Evolutionary conservation across 164 flowering plant species (phyloP).

Genomic region (Tetracentron sinense): DNA sequence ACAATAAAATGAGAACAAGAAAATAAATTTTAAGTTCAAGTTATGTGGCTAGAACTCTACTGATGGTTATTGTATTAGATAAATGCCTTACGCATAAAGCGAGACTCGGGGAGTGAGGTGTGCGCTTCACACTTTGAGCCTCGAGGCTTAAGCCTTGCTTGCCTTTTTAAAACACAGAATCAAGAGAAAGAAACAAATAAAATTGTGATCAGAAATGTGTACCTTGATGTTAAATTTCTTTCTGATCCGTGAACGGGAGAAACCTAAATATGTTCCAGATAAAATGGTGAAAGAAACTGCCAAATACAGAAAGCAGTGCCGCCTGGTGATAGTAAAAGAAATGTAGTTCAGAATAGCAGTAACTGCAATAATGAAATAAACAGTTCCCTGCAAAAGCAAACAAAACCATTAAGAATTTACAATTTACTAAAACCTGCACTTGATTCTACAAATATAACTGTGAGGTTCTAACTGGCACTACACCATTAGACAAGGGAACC

Average conservation of each 20-base stretch:
- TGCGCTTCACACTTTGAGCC: too few species aligned
- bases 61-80: too few species aligned
- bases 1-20: too few species aligned
- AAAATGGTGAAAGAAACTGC: conserved; percentile 53
- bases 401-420: neutral
- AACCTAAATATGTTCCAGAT: conserved; percentile 56
- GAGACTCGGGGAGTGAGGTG: too few species aligned
- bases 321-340: conserved; percentile 54
- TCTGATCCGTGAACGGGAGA: conserved; percentile 58
- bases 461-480: too few species aligned
- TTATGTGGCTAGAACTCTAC: too few species aligned
- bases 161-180: too few species aligned
- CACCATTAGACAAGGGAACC: too few species aligned
- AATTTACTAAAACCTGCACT: neutral
- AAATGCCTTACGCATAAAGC: too few species aligned
- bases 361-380: conserved; percentile 43
- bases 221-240: conserved; percentile 86
- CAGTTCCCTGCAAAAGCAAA: conserved; percentile 52
- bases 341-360: conserved; percentile 40
- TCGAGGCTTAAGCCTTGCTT: too few species aligned
- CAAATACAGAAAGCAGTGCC: conserved; percentile 56
- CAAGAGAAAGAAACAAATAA: too few species aligned
- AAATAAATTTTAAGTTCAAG: too few species aligned
- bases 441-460: neutral
- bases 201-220: conserved; percentile 13